Base-by-base conservation (phyloP, 1,139 yeast species). In the Eremothecium coryli region DNA sequence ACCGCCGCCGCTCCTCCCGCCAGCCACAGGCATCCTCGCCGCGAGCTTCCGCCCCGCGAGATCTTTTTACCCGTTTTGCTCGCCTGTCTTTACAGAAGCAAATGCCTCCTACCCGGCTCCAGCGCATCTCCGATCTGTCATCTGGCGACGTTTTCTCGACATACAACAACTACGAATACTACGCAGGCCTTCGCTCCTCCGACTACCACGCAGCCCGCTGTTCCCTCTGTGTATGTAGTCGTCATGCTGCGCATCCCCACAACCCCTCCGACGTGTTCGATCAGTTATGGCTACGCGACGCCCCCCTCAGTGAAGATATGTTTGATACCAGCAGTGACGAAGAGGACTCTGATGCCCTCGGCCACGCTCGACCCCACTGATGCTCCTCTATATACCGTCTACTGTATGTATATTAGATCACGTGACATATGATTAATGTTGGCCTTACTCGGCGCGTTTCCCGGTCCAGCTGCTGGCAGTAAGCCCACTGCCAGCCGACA, bases 301-400 rank as follows among this genome's bases (percentile, higher is more conserved):
- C 43, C 4, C 38, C 35, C 25, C 40, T 50, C 17, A 45, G 45
- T 24, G 54, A 47, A 20, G 45, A 45, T 26, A 46, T 52, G 42
- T 53, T 53, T 29, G 58, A 53, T 5, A 49, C 46, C 25, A 50
- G 56, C 11, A 49, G 52, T 27, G 56, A 53, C 32, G 58, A 53
- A 34, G 54, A 49, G 21, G 30, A 32, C 35, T 21, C 22, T 27
- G 14, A 11, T 20, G 22, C 24, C 4, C 5, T 22, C 4, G n/a
- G 24, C 24, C n/a, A 13, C 24, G 13, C 13, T 13, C 24, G 5
- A 13, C 24, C 24, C 13, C 24, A 13, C 24, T 11, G 13, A 13
- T 22, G 24, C 24, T 11, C 24, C 24, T 4, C 24, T 13, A 22
- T 22, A 11, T 22, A 11, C 5, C 24, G 13, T 4, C 24, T 22